Evolutionary conservation across 1,284 basidiomycete genomes (phyloP).

Genomic region (Neonothopanus nambi): DNA sequence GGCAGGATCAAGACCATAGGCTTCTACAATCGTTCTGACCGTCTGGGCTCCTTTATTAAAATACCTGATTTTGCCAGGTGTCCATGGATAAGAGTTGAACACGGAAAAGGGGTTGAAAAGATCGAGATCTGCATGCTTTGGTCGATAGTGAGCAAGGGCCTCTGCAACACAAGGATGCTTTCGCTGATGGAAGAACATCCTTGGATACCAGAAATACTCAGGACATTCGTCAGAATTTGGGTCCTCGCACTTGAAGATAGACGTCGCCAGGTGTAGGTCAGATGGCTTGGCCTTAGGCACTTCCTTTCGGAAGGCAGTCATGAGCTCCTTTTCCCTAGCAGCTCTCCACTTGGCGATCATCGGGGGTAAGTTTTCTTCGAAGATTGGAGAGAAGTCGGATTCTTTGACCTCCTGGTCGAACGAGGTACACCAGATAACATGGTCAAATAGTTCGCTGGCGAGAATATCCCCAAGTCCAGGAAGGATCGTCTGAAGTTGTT

Average conservation of each 20-base stretch:
- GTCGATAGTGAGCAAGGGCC: not conserved
- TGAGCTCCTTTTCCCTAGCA: not conserved
- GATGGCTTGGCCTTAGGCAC: not conserved
- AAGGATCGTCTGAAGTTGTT: not conserved
- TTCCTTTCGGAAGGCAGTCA: not conserved
- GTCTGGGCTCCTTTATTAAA: not conserved
- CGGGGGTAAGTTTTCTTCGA: not conserved
- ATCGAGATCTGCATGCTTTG: not conserved
- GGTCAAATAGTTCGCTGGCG: not conserved
- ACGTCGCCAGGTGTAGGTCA: conserved; percentile 1
- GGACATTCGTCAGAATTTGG: not conserved
- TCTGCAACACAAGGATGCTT: not conserved
- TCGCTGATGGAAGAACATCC: conserved; percentile 7
- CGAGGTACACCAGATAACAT: not conserved
- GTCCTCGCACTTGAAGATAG: not conserved
- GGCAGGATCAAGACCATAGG: conserved; percentile 2
- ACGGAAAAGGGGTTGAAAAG: no score
- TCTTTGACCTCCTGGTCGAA: not conserved
- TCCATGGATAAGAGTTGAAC: not conserved
- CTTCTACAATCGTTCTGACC: not conserved
- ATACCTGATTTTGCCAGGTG: not conserved
- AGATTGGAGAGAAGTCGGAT: not conserved
- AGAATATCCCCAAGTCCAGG: not conserved
- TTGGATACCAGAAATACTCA: conserved; percentile 1
- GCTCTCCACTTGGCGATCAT: conserved; percentile 2